Conservation (phyloP, 208 protist species). For the Crithidia expoeki region DNA sequence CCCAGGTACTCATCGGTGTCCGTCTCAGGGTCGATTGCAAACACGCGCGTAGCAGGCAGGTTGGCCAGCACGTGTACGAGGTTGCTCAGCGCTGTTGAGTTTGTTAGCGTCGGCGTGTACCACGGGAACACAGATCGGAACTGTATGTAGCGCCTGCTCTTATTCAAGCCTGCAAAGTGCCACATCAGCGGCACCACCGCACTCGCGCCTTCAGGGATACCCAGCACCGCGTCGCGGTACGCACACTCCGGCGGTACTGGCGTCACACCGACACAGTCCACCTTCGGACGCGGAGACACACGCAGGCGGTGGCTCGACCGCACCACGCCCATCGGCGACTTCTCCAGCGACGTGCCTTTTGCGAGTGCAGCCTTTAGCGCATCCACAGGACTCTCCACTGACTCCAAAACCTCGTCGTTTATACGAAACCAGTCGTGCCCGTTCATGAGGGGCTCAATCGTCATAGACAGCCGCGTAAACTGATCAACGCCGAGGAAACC, state of each 20-base stretch:
- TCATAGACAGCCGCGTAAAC: not conserved
- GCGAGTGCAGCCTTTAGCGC: not conserved
- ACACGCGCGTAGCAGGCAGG: not conserved
- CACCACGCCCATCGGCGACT: not conserved
- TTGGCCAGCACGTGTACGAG: not conserved
- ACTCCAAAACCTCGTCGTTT: not conserved
- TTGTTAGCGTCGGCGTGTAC: slow-evolving; percentile 3
- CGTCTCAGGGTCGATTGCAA: not conserved
- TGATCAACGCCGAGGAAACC: not conserved
- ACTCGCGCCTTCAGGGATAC: not conserved
- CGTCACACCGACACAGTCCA: not conserved
- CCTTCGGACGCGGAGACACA: not conserved
- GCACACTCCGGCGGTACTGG: not conserved
- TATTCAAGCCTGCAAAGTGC: not conserved
- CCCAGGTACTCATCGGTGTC: not conserved
- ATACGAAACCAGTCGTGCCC: not conserved
- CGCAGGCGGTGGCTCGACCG: slow-evolving; percentile 3
- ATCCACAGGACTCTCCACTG: not conserved
- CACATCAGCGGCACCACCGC: slow-evolving; percentile 6
- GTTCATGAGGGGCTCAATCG: not conserved
- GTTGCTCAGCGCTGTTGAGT: not conserved
- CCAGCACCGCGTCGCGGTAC: slow-evolving; percentile 5
- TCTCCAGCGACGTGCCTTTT: not conserved
- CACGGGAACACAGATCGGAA: slow-evolving; percentile 1
- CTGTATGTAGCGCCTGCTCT: not conserved